Base-by-base conservation (phyloP, 306 rosid species). In the Vigna reflexopilosa region DNA sequence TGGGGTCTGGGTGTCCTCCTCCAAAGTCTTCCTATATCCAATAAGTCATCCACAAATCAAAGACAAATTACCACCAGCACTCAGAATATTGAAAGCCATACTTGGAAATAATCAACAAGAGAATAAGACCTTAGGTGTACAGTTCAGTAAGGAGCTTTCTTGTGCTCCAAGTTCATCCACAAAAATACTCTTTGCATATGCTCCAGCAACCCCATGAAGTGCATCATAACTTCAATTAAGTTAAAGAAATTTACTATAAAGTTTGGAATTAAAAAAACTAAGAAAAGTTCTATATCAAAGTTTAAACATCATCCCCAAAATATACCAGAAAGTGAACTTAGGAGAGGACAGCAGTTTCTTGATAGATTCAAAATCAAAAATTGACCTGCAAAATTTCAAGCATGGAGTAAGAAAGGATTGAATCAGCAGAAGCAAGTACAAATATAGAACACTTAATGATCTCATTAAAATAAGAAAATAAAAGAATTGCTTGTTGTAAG, bases 1-100 rank as follows among this genome's bases (percentile, higher is more conserved):
- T 96, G 77, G 99, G 99, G 80, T 96, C 99, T 62, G 99, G 99
- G 85, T 96, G 99, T 22, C 98, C 98, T 80, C 99, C 99, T 61
- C 99, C 99, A 81, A 96, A 96, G 80, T 96, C 98, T 85, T 93
- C 98, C 99, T 96, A 91, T 79, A 86, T 68, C 30, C 77, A 83
- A 30, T 81, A 73, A 83, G 69, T 75, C 42, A 19, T 78, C 40
- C 79, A 56, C 78, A 55, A 75, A 83, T 72, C 20, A 73, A 50
- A 63, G 68, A 59, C 15, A 20, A 38, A 80, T 47, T 38, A 65
- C 52, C 12, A 75, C 57, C 17, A 65, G 17, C 30, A 69, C 24
- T 72, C 59, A 56, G 59, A 63, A 57, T 45, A 73, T 68, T 81
- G 34, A 42, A 69, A 70, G 64, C 80, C 65, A 64, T 36, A 5